Evolutionary conservation across 2,329 filamentous ascomycete species (phyloP).

Genomic region (Colletotrichum magnum): DNA sequence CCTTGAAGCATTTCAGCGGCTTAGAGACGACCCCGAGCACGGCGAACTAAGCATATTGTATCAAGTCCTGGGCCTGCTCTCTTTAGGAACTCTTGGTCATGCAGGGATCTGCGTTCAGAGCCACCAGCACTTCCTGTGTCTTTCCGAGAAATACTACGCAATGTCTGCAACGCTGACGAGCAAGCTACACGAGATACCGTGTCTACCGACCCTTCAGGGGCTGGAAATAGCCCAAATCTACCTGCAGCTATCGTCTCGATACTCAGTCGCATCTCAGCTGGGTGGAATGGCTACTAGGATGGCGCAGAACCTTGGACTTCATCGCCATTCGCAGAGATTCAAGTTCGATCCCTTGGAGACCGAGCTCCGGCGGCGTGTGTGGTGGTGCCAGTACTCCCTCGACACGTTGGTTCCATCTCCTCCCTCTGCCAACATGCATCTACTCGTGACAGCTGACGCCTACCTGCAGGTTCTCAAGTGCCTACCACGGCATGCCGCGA

Average conservation of each 20-base stretch:
- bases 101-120: conserved; percentile 22
- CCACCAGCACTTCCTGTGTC: conserved; percentile 44
- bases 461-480: conserved; percentile 43
- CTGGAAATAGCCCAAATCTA: conserved; percentile 45
- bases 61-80: conserved; percentile 42
- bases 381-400: conserved; percentile 48
- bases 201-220: conserved; percentile 43
- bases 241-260: conserved; percentile 43
- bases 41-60: conserved; percentile 33
- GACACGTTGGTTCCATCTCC: conserved; percentile 40
- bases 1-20: conserved; percentile 29
- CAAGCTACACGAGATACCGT: conserved; percentile 39
- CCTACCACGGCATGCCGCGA: conserved; percentile 46
- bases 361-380: conserved; percentile 44
- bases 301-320: conserved; percentile 45
- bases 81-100: conserved; percentile 42
- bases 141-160: conserved; percentile 43
- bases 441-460: neutral
- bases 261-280: conserved; percentile 43
- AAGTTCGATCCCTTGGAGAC: conserved; percentile 47
- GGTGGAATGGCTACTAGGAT: conserved; percentile 44
- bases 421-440: no score
- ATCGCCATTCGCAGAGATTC: conserved; percentile 46
- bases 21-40: conserved; percentile 13
- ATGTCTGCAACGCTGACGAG: conserved; percentile 41